Percentiles rank a stretch among this genome's conserved stretches.
phyloP scores from a whole-genome alignment of 2,329 filamentous ascomycete genomes.

The Metarhizium album region DNA sequence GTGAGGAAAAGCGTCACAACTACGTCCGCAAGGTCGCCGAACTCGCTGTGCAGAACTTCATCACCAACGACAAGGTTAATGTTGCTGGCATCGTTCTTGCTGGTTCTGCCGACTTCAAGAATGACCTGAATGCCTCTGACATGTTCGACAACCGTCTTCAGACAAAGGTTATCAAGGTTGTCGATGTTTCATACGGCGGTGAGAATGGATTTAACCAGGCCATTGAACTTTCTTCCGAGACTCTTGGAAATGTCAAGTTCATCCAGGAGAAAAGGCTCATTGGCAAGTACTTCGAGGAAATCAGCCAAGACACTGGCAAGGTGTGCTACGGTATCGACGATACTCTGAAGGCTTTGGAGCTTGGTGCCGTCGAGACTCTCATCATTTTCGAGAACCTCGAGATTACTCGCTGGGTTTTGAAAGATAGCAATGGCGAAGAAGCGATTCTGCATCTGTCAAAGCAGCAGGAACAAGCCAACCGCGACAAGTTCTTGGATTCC shows the following conservation, averaged over 20 bases:
- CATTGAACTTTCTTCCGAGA: conserved; percentile 90
- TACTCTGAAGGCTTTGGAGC: conserved; percentile 90
- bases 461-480: conserved; percentile 56
- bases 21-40: conserved; percentile 99
- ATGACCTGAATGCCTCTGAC: conserved; percentile 94
- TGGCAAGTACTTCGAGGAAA: conserved; percentile 97
- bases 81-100: conserved; percentile 91
- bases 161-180: conserved; percentile 96
- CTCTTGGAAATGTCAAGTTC: conserved; percentile 97
- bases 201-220: conserved; percentile 99
- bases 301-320: conserved; percentile 92
- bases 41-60: conserved; percentile 96
- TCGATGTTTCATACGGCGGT: conserved; percentile 96
- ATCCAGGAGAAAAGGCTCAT: conserved; percentile 99
- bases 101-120: conserved; percentile 98
- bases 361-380: conserved; percentile 85
- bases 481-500: conserved; percentile 87
- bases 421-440: conserved; percentile 63
- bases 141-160: conserved; percentile 90
- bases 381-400: conserved; percentile 98
- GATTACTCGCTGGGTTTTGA: conserved; percentile 82
- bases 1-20: conserved; percentile 99
- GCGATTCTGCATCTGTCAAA: conserved; percentile 82
- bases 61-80: conserved; percentile 97
- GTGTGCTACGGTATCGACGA: conserved; percentile 98